phyloP scores from a whole-genome alignment of 164 flowering plant species.

The Nymphaea colorata region DNA sequence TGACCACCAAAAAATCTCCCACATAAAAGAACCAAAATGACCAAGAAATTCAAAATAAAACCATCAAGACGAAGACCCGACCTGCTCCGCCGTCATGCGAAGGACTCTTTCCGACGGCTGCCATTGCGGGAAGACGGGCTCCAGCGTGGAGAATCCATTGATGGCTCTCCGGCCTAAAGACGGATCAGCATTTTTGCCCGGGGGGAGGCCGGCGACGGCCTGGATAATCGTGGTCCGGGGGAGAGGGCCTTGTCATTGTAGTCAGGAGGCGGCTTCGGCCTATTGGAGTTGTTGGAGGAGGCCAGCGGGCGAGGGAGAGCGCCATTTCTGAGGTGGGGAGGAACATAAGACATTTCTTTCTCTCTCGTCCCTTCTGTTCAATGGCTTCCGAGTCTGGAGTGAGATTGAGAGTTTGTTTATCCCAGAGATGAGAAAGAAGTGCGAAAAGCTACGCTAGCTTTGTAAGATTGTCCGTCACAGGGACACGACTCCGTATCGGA shows the following conservation, averaged over 20 bases:
- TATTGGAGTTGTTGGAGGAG: slow-evolving; percentile 2
- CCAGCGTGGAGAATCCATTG: slow-evolving; percentile 13
- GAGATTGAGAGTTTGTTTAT: too few species aligned
- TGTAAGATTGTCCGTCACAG: too few species aligned
- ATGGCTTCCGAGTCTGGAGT: neutral
- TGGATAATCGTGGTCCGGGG: slow-evolving; percentile 1
- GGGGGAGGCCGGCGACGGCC: slow-evolving; percentile 8
- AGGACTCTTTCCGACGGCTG: slow-evolving; percentile 31
- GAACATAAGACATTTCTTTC: slow-evolving; percentile 27
- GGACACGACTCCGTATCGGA: too few species aligned
- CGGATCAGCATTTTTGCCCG: neutral
- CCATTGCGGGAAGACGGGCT: slow-evolving; percentile 25
- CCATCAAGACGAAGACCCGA: neutral
- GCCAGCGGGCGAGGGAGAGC: neutral
- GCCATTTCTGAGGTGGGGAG: slow-evolving; percentile 29
- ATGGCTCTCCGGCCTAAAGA: slow-evolving; percentile 13
- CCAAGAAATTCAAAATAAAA: neutral
- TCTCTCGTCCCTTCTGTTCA: neutral
- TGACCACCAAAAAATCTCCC: neutral
- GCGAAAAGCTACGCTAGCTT: too few species aligned
- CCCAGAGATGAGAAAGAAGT: too few species aligned
- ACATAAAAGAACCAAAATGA: neutral
- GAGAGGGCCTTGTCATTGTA: slow-evolving; percentile 10
- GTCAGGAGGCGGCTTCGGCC: slow-evolving; percentile 2
- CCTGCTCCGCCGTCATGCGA: slow-evolving; percentile 27